These are phyloP conservation scores for Cadophora gregata DNA, from an alignment of 2,329 filamentous ascomycete genomes.

Conservation along the genomic window DNA sequence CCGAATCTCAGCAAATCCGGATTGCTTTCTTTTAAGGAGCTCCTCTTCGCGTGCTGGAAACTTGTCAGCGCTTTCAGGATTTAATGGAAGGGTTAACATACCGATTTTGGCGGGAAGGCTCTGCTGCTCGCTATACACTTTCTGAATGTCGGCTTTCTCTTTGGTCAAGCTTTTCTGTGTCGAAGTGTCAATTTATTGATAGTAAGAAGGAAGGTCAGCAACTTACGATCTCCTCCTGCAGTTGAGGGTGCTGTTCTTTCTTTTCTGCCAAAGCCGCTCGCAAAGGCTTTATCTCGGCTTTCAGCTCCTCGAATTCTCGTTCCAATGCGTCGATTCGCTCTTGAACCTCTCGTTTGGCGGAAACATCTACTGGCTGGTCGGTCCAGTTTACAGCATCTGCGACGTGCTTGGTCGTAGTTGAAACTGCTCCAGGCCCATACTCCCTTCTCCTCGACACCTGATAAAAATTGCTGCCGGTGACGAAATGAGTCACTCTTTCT, in stretches of 20 bases:
- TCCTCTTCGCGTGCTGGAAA: slow-evolving; percentile 47
- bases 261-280: slow-evolving; percentile 46
- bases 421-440: slow-evolving; percentile 77
- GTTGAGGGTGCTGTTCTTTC: slow-evolving; percentile 28
- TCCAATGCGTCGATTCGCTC: slow-evolving; percentile 50
- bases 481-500: slow-evolving; percentile 67
- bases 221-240: slow-evolving; percentile 51
- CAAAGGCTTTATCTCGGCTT: slow-evolving; percentile 30
- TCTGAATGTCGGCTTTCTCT: slow-evolving; percentile 73
- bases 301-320: slow-evolving; percentile 40
- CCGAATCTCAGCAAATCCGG: slow-evolving; percentile 49
- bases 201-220: not conserved
- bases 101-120: slow-evolving; percentile 75
- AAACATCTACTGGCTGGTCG: slow-evolving; percentile 73
- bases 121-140: slow-evolving; percentile 66
- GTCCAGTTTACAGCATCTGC: slow-evolving; percentile 73
- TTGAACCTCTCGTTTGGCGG: slow-evolving; percentile 67
- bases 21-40: slow-evolving; percentile 42
- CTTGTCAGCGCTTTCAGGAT: slow-evolving; percentile 32
- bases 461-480: slow-evolving; percentile 69
- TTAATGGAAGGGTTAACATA: slow-evolving; percentile 47
- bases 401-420: slow-evolving; percentile 69
- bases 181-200: not conserved
- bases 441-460: slow-evolving; percentile 74
- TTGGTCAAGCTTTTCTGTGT: slow-evolving; percentile 55